Conservation (phyloP, 305 asterid species). For the Solanum hybrid region DNA sequence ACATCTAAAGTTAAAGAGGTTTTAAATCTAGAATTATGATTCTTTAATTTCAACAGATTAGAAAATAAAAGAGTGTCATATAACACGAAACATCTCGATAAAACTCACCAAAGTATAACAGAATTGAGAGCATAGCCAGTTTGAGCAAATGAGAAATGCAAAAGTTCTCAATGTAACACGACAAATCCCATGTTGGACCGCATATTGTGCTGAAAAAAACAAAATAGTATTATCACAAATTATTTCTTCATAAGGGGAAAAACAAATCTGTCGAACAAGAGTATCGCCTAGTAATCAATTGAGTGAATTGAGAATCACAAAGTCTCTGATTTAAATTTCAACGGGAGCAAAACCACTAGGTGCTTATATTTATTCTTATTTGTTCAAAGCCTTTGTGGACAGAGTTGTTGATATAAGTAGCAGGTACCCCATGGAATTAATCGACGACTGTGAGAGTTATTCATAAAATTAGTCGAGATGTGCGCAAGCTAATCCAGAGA, state of each 20-base stretch:
- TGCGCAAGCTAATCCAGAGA: neutral
- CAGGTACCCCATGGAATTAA: neutral
- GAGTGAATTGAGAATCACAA: neutral
- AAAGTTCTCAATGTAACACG: constrained; percentile 64
- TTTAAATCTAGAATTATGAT: neutral
- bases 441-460: neutral
- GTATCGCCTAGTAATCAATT: neutral
- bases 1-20: neutral
- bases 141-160: constrained; percentile 53
- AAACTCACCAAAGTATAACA: constrained; percentile 46
- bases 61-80: neutral
- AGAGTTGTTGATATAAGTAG: neutral
- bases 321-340: neutral
- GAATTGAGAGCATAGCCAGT: constrained; percentile 37
- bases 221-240: neutral
- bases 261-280: neutral
- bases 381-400: neutral
- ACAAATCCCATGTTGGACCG: constrained; percentile 52
- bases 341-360: fast-evolving
- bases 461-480: neutral
- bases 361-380: neutral
- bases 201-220: constrained; percentile 39
- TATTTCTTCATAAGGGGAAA: neutral
- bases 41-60: neutral
- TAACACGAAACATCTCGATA: neutral